Evolutionary conservation across 2,329 filamentous ascomycete species (phyloP).

Genomic region (Dothiorella sarmentorum): DNA sequence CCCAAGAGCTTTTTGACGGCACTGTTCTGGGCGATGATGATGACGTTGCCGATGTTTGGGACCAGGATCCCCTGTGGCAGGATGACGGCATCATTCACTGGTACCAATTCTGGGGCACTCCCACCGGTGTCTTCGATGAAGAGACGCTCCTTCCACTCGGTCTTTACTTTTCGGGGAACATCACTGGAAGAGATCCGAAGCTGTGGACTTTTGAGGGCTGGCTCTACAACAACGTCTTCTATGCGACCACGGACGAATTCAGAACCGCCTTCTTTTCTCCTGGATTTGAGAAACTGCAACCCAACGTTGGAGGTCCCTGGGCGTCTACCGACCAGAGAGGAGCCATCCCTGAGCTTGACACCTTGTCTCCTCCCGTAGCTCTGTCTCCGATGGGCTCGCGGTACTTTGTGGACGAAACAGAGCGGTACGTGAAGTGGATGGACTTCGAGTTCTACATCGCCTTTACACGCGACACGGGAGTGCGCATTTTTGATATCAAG

Average conservation of each 20-base stretch:
- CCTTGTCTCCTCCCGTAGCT: slow-evolving; percentile 52
- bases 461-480: slow-evolving; percentile 48
- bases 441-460: slow-evolving; percentile 52
- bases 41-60: slow-evolving; percentile 40
- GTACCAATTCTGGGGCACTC: slow-evolving; percentile 45
- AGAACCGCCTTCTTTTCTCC: slow-evolving; percentile 42
- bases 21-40: slow-evolving; percentile 39
- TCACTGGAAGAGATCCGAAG: slow-evolving; percentile 50
- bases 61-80: slow-evolving; percentile 39
- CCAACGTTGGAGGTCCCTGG: slow-evolving; percentile 51
- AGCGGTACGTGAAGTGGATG: slow-evolving; percentile 52
- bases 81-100: slow-evolving; percentile 46
- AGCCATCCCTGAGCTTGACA: slow-evolving; percentile 43
- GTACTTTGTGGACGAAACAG: slow-evolving; percentile 42
- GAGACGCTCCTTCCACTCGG: slow-evolving; percentile 47
- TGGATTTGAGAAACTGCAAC: slow-evolving; percentile 46
- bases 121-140: slow-evolving; percentile 41
- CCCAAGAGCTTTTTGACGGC: slow-evolving; percentile 45
- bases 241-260: slow-evolving; percentile 49
- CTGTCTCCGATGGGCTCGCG: slow-evolving; percentile 43
- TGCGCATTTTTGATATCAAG: slow-evolving; percentile 51
- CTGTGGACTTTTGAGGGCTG: slow-evolving; percentile 53
- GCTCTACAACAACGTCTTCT: slow-evolving; percentile 55
- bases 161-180: slow-evolving; percentile 42
- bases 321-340: slow-evolving; percentile 43